Conservation (phyloP, 192 early-diverging fungal genomes). For the Linderina pennispora region DNA sequence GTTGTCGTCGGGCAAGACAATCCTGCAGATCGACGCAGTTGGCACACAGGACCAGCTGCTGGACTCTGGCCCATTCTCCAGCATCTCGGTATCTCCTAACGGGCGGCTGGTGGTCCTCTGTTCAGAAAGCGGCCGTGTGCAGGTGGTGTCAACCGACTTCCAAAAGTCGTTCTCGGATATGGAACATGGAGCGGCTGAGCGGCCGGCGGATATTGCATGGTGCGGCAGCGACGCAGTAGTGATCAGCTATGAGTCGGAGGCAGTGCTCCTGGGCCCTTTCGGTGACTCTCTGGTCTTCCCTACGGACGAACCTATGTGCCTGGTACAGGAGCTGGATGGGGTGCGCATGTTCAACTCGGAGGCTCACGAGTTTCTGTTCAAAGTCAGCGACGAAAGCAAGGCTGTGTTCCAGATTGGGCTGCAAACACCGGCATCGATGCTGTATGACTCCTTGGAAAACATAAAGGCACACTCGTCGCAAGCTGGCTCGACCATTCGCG, state of each 20-base stretch:
- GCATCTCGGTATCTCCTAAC: slow-evolving; percentile 89
- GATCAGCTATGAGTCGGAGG: slow-evolving; percentile 73
- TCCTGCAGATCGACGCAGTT: slow-evolving; percentile 76
- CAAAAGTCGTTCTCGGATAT: slow-evolving; percentile 87
- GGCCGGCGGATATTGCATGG: slow-evolving; percentile 46
- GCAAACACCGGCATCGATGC: slow-evolving; percentile 85
- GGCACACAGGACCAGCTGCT: slow-evolving; percentile 77
- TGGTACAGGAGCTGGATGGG: slow-evolving; percentile 90
- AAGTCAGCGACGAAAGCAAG: slow-evolving; percentile 51
- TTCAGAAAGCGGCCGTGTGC: slow-evolving; percentile 68
- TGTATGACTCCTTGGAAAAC: slow-evolving; percentile 77
- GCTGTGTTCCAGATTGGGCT: slow-evolving; percentile 92
- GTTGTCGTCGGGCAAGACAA: slow-evolving; percentile 64
- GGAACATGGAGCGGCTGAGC: slow-evolving; percentile 10
- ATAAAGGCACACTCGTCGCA: slow-evolving; percentile 64
- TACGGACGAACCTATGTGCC: slow-evolving; percentile 71
- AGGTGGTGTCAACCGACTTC: slow-evolving; percentile 95
- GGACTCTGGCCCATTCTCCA: slow-evolving; percentile 81
- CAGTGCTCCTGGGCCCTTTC: slow-evolving; percentile 89
- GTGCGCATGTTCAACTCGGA: slow-evolving; percentile 80
- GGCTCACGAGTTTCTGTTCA: slow-evolving; percentile 80
- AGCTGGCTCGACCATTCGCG: slow-evolving; percentile 94
- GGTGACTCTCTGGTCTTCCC: slow-evolving; percentile 59
- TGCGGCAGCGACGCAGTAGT: slow-evolving; percentile 95
- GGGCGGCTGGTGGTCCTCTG: slow-evolving; percentile 90